Evolutionary conservation across 129 eudicot genomes (phyloP), one percentile per base, ranked within the genome.

Genomic region (Tagetes erecta): DNA sequence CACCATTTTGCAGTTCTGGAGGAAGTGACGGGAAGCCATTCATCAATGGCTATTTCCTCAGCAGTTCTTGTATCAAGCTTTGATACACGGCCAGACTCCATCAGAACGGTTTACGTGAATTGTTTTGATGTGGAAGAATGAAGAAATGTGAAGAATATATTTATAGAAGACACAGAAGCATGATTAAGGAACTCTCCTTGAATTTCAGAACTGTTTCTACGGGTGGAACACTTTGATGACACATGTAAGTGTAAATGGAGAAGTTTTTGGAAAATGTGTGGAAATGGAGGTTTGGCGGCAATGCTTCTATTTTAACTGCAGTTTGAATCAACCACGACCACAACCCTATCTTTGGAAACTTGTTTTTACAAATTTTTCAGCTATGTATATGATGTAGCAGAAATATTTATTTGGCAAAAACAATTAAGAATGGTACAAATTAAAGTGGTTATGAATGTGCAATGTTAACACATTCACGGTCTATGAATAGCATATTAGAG

Each of bases 21-120:
- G 9, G 91, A 80, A 27, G 89, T 89, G 7, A 89, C 80, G 2
- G 91, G 96, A 68, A 89, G 89, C 96, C 96, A 89, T 13, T 84
- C 96, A 4, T 89, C 87, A n/a, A 89, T 65, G 53, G 84, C 80
- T 79, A 81, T 80, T 68, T 89, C 83, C 77, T 78, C 81, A 0
- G 74, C 76, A 0, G 79, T 79, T 73, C 74, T 80, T 20, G 31
- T 58, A 52, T 73, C 84, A 34, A 56, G 62, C 52, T 38, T 71
- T 12, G 68, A 49, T 45, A 46, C 77, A 13, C 50, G 68, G 37
- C 63, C 44, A 10, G 72, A 38, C 71, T 62, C 66, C 81, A 73
- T 81, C 4, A 39, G 34, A 47, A 12, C 13, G 3, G 41, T 20
- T 63, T 53, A 27, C 64, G 64, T 64, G 37, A 51, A 14, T 49